Percentiles rank a stretch among this genome's conserved stretches.
Conservation (phyloP, 2,329 filamentous ascomycete species). For the Aspergillus candidus region DNA sequence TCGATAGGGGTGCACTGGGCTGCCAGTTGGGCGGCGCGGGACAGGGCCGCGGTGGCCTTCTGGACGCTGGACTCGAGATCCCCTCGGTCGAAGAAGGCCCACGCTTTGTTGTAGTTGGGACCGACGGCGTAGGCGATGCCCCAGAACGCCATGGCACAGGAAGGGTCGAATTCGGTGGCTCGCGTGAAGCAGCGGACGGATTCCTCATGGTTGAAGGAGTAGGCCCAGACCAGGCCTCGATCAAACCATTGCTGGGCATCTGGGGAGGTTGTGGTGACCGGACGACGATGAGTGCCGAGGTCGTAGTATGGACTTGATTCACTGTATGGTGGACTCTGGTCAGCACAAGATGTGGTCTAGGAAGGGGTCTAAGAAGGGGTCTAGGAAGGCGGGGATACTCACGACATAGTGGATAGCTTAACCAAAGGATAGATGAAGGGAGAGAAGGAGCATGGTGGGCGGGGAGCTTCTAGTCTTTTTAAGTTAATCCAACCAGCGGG, state of each 20-base stretch:
- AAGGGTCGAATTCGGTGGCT: slow-evolving; percentile 24
- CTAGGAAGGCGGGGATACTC: too few relatives aligned
- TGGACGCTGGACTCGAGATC: slow-evolving; percentile 49
- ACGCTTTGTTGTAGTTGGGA: slow-evolving; percentile 73
- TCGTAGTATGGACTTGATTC: slow-evolving; percentile 22
- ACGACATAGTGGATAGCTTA: too few relatives aligned
- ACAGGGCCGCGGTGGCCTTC: not conserved
- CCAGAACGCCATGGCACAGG: slow-evolving; percentile 35
- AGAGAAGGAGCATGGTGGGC: too few relatives aligned
- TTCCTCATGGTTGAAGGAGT: slow-evolving; percentile 37
- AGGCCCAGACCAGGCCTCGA: slow-evolving; percentile 34
- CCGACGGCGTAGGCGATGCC: slow-evolving; percentile 57
- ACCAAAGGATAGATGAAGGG: too few relatives aligned
- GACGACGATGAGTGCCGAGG: slow-evolving; percentile 32
- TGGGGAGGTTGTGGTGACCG: slow-evolving; percentile 22
- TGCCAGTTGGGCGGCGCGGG: not conserved
- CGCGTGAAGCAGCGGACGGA: slow-evolving; percentile 30
- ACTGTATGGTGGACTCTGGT: too few relatives aligned
- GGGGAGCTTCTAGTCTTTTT: too few relatives aligned
- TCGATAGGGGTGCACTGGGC: slow-evolving; percentile 45
- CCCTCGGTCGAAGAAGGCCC: slow-evolving; percentile 60
- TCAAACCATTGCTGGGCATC: slow-evolving; percentile 36
- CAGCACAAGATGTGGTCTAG: too few relatives aligned
- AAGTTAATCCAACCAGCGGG: too few relatives aligned
- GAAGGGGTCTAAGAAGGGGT: too few relatives aligned